Percentiles rank a stretch among this genome's conserved stretches.
phyloP scores from a whole-genome alignment of 2,329 filamentous ascomycete species.

The Aspergillus nomiae region DNA sequence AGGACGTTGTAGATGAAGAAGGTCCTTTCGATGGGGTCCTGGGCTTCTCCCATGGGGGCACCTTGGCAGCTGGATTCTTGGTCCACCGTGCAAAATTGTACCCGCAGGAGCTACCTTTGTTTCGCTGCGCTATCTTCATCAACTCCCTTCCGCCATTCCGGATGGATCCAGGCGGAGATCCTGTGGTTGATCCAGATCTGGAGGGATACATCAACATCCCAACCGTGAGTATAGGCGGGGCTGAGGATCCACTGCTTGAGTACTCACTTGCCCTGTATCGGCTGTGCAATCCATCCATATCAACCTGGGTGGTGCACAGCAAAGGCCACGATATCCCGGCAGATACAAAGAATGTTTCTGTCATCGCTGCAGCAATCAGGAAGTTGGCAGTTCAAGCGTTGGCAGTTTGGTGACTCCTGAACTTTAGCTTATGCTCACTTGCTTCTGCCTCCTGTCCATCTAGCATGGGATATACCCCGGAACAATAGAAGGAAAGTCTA shows the following conservation, averaged over 20 bases:
- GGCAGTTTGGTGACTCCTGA: neutral
- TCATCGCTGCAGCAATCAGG: constrained; percentile 26
- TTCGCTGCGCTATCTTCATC: constrained; percentile 39
- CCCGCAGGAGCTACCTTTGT: constrained; percentile 23
- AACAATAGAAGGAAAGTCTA: neutral
- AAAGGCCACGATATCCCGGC: constrained; percentile 31
- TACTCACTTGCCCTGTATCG: constrained; percentile 28
- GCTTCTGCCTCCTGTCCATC: neutral
- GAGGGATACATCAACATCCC: constrained; percentile 29
- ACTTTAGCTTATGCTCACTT: neutral
- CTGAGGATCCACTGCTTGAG: constrained; percentile 26
- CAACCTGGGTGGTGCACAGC: constrained; percentile 28
- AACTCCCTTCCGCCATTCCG: constrained; percentile 34
- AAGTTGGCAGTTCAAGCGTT: constrained; percentile 17
- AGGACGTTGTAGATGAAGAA: constrained; percentile 29
- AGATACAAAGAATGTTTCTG: constrained; percentile 26
- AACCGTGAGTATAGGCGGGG: constrained; percentile 27
- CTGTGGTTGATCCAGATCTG: constrained; percentile 26
- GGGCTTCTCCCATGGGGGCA: constrained; percentile 40
- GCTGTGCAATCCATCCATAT: constrained; percentile 23
- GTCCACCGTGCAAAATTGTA: constrained; percentile 30
- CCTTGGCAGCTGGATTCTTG: constrained; percentile 32
- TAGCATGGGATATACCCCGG: neutral
- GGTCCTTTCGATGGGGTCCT: constrained; percentile 37
- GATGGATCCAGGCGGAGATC: constrained; percentile 25